These are phyloP conservation scores for Colletotrichum sp. DNA, from an alignment of 2,329 filamentous ascomycete genomes.

Conservation along the genomic window DNA sequence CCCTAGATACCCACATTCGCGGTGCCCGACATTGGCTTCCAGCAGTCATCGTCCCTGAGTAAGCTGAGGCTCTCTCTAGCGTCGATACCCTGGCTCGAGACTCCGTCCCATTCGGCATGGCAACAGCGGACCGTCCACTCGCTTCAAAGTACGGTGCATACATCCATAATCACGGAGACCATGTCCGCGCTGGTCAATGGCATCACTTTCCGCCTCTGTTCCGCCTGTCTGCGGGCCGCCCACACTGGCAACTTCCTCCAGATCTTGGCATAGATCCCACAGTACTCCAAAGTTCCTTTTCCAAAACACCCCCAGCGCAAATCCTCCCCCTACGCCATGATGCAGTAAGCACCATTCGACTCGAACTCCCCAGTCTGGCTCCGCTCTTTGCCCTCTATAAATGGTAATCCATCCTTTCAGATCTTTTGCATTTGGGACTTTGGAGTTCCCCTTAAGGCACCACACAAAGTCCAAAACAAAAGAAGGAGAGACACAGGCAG, in stretches of 20 bases:
- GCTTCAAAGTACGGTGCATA: background rate
- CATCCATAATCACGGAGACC: background rate
- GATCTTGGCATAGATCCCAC: background rate
- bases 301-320: background rate
- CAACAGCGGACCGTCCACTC: background rate
- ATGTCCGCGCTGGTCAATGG: background rate
- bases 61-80: constrained; percentile 5
- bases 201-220: background rate
- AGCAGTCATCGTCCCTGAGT: background rate
- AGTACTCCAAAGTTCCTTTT: background rate
- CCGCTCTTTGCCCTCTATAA: background rate
- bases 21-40: background rate
- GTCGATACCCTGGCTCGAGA: background rate
- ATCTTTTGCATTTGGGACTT: background rate
- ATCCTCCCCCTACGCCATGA: background rate
- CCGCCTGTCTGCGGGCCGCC: background rate
- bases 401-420: background rate
- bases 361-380: background rate
- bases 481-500: too few species aligned
- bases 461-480: background rate
- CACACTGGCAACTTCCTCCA: background rate
- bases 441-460: background rate
- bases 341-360: background rate
- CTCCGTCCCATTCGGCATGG: background rate
- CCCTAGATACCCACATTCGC: background rate